Conservation (phyloP, 2,329 filamentous ascomycete species). For the Fusarium anthophilum region DNA sequence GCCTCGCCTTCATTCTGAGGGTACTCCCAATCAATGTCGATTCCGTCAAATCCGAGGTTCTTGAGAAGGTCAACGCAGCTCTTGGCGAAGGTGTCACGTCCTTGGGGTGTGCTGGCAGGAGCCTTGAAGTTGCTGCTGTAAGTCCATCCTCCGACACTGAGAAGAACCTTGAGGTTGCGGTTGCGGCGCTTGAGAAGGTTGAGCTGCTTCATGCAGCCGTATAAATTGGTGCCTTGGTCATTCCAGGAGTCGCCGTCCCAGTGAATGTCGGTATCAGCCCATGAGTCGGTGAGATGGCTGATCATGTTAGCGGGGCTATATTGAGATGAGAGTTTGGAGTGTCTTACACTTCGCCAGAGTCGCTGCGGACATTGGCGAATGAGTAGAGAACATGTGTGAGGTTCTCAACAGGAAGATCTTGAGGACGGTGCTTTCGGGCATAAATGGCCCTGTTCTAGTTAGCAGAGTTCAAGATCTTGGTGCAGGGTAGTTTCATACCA, state of each 20-base stretch:
- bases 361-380: constrained; percentile 85
- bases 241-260: constrained; percentile 76
- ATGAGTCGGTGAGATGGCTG: constrained; percentile 66
- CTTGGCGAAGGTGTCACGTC: constrained; percentile 76
- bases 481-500: constrained; percentile 54
- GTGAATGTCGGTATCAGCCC: constrained; percentile 78
- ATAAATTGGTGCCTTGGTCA: constrained; percentile 80
- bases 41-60: constrained; percentile 80
- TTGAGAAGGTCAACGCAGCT: constrained; percentile 79
- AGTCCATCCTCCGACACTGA: constrained; percentile 93
- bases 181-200: constrained; percentile 84
- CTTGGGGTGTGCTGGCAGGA: constrained; percentile 75
- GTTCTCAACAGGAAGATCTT: constrained; percentile 81
- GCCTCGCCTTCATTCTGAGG: constrained; percentile 65
- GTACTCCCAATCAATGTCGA: constrained; percentile 77
- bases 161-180: constrained; percentile 83
- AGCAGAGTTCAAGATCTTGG: not conserved
- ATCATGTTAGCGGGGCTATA: constrained; percentile 3
- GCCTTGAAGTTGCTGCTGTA: constrained; percentile 85
- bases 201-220: constrained; percentile 89
- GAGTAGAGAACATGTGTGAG: constrained; percentile 91
- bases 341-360: constrained; percentile 78
- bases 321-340: not conserved
- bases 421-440: constrained; percentile 82
- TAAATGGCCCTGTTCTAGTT: constrained; percentile 75